Base-by-base conservation (phyloP, 2,329 filamentous ascomycete genomes). In the Keithomyces neogunnii region DNA sequence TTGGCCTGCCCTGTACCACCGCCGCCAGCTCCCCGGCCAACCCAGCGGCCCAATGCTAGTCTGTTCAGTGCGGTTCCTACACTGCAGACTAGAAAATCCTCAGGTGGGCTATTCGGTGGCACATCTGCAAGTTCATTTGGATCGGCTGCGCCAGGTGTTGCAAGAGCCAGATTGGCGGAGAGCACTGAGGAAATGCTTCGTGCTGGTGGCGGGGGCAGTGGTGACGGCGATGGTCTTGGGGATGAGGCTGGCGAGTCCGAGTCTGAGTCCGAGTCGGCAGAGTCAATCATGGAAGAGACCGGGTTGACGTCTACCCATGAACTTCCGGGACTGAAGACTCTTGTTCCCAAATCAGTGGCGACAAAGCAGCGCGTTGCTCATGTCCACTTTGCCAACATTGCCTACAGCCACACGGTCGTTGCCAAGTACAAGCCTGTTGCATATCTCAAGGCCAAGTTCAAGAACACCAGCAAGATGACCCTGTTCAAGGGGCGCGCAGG, bases 301-400 rank as follows among this genome's bases (percentile, higher is more conserved):
- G 80, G 78, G 3, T 63, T 82, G 48, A 81, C 78, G 0, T 72
- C 75, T 1, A 79, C 74, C 3, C 82, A 81, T 61, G 77, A 81
- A 44, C 68, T 82, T 2, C 75, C 77, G 0, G 74, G 73, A 1
- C 56, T 69, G 28, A 80, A 78, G 61, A 78, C 77, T 0, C 68
- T 83, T 5, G 58, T 65, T 1, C 76, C 78, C 0, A 72, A 69
- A 8, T 66, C 69, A 26, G 72, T 69, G 0, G 65, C 71, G 0
- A 72, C 70, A 11, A 76, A 77, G 59, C 78, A 82, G 62, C 77
- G 78, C 40, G 76, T 83, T 42, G 73, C 75, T 0, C 73, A 75
- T 46, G 64, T 81, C 46, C 58, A 66, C 3, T 75, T 80, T 52
- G 62, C 67, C 19, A 65, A 69, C 50, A 66, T 81, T 26, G 57